phyloP scores from a whole-genome alignment of 805 yeast species.

The Metschnikowia picachoensis region DNA sequence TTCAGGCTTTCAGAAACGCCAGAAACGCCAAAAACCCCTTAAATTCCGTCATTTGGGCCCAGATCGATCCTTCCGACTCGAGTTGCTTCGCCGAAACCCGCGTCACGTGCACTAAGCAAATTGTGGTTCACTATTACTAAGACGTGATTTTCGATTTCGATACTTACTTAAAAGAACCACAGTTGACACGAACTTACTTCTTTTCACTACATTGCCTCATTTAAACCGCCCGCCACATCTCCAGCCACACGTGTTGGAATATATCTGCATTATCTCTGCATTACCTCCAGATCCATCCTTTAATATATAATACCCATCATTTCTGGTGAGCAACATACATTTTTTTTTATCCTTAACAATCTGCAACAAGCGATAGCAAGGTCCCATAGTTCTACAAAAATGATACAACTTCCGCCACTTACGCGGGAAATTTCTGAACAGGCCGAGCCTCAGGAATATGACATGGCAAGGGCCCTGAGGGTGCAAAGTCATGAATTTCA shows the following conservation, averaged over 20 bases:
- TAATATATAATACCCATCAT: no score
- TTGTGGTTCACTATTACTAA: constrained; percentile 7
- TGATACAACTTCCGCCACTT: not conserved
- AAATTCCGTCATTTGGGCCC: no score
- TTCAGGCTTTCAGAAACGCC: no score
- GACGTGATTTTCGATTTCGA: not conserved
- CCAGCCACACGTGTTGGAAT: constrained; percentile 1
- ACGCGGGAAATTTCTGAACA: constrained; percentile 11
- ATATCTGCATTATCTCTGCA: not conserved
- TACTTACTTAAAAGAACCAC: constrained; percentile 3
- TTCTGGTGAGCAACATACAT: no score
- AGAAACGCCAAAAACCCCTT: no score
- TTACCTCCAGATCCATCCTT: no score
- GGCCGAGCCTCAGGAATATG: constrained; percentile 18
- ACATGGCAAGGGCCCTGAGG: constrained; percentile 9
- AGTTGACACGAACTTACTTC: not conserved
- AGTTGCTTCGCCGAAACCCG: not conserved
- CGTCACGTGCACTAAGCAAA: constrained; percentile 9
- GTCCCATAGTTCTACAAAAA: no score
- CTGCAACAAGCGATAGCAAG: not conserved
- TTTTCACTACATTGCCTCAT: no score
- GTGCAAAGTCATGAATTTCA: constrained; percentile 18
- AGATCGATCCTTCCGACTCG: no score
- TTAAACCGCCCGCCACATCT: constrained; percentile 2
- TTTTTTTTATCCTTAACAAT: not conserved